Conservation (phyloP, 169 alveolate species). For the Plasmodium malariae region DNA sequence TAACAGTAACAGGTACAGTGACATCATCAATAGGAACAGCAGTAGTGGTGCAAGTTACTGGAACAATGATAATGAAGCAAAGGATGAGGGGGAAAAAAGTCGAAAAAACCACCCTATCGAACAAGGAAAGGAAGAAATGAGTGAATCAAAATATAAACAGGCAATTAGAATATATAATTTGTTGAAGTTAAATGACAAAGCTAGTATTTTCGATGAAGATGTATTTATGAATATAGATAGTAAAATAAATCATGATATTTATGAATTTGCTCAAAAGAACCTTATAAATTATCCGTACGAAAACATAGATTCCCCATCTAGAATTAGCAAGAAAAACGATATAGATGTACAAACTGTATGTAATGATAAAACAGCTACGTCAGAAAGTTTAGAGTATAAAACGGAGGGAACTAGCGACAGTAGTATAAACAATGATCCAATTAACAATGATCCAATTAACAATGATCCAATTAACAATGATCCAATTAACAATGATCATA, state of each 20-base stretch:
- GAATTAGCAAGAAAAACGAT: neutral
- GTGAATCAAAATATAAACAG: constrained; percentile 70
- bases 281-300: constrained; percentile 8
- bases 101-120: neutral
- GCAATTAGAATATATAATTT: constrained; percentile 71
- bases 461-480: neutral
- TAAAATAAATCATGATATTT: constrained; percentile 70
- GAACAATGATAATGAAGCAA: no score
- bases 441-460: neutral
- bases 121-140: constrained; percentile 47
- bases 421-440: neutral
- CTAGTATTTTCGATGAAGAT: constrained; percentile 66
- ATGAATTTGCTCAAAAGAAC: constrained; percentile 50
- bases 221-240: constrained; percentile 76
- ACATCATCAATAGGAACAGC: no score
- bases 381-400: neutral
- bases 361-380: no score
- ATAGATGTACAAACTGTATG: neutral
- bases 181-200: constrained; percentile 52
- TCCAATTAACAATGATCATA: neutral
- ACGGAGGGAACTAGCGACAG: neutral
- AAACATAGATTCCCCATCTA: neutral
- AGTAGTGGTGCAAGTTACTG: no score
- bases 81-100: no score
- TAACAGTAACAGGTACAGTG: no score